Conservation (phyloP, 345 rosid species). For the Eucalyptus polyanthemos region DNA sequence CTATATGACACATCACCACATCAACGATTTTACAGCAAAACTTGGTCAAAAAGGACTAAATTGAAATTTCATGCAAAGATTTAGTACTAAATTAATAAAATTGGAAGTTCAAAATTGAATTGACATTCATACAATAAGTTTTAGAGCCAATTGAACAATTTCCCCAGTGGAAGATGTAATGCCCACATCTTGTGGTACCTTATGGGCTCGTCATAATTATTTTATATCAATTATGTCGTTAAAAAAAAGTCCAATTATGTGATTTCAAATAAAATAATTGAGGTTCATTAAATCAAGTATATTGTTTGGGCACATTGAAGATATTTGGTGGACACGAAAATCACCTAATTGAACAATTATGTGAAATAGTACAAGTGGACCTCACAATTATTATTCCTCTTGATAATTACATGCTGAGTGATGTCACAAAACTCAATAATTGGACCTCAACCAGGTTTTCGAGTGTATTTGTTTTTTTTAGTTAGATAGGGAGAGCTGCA, state of each 20-base stretch:
- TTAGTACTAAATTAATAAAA: neutral
- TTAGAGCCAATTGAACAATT: neutral
- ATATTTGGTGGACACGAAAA: neutral
- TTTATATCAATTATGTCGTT: neutral
- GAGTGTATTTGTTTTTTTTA: neutral
- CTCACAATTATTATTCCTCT: neutral
- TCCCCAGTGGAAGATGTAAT: neutral
- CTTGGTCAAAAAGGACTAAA: too few relatives aligned
- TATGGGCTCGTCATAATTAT: neutral
- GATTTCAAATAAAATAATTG: neutral
- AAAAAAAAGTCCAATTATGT: neutral
- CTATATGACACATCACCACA: too few relatives aligned
- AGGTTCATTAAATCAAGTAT: neutral
- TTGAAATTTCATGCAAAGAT: neutral
- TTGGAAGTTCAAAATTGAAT: neutral
- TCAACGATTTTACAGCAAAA: too few relatives aligned
- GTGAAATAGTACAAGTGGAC: neutral
- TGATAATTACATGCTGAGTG: neutral
- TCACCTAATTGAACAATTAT: neutral
- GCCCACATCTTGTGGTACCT: neutral
- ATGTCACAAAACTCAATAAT: neutral
- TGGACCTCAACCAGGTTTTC: neutral
- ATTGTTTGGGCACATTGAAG: neutral
- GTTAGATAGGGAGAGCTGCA: neutral
- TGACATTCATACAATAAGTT: neutral